Percentiles rank a stretch among this genome's conserved stretches.
phyloP scores from a whole-genome alignment of 352 stramenopile species.

The Elongisporangium prolatum region DNA sequence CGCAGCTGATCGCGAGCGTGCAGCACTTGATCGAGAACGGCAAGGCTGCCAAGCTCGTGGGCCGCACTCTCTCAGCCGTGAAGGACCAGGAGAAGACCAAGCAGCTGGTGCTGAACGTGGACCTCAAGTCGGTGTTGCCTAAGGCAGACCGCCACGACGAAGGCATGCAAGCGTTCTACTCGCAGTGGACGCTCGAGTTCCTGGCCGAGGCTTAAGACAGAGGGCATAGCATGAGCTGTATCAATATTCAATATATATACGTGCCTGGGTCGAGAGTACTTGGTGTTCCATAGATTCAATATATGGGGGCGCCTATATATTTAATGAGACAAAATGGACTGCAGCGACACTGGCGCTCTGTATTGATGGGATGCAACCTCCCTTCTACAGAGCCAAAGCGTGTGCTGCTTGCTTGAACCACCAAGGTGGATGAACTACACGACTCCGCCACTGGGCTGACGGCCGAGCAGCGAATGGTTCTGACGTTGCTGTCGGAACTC shows the following conservation, averaged over 20 bases:
- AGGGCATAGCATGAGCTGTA: neutral
- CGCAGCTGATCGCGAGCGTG: constrained; percentile 36
- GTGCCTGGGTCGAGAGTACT: neutral
- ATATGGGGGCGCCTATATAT: neutral
- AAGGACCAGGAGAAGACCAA: constrained; percentile 39
- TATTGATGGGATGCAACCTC: neutral
- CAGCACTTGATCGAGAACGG: constrained; percentile 48
- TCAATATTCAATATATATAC: constrained; percentile 1
- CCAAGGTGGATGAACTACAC: constrained; percentile 27
- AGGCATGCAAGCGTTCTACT: constrained; percentile 10
- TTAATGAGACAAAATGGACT: neutral
- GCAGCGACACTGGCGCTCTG: neutral
- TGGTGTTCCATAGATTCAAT: neutral
- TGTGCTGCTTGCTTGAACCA: neutral
- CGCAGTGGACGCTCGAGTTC: constrained; percentile 11
- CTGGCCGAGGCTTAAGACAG: constrained; percentile 1
- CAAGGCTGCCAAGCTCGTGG: constrained; percentile 62
- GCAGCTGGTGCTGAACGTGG: constrained; percentile 21
- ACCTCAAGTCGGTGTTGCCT: constrained; percentile 13
- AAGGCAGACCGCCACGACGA: constrained; percentile 10
- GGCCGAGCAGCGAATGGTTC: constrained; percentile 63
- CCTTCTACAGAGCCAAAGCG: neutral
- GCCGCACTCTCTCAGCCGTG: constrained; percentile 34
- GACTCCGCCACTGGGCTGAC: constrained; percentile 59
- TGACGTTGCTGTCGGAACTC: constrained; percentile 57